These are phyloP conservation scores for Tuber aestivum DNA, from an alignment of 495 filamentous ascomycete species.

Conservation along the genomic window DNA sequence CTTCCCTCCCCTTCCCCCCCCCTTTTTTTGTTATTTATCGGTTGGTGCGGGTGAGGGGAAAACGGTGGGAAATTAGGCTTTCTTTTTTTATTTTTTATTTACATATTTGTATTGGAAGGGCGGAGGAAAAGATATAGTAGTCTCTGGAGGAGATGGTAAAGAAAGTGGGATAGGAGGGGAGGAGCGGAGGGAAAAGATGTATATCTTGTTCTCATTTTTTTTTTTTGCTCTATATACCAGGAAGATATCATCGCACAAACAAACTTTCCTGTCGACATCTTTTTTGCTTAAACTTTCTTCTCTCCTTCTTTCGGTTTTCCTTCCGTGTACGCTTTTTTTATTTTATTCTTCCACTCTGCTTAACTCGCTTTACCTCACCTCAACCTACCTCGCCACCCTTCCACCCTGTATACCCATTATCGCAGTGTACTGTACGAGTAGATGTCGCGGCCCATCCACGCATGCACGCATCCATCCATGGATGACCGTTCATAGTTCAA, in stretches of 20 bases:
- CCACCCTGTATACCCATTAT: not conserved
- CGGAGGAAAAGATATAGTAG: not conserved
- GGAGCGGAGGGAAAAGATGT: not conserved
- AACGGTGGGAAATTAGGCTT: constrained; percentile 5
- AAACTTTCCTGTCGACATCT: constrained; percentile 8
- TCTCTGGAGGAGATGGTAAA: constrained; percentile 1
- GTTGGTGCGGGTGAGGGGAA: not conserved
- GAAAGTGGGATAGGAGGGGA: not conserved
- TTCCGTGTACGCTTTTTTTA: no score
- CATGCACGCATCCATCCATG: not conserved
- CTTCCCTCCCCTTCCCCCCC: not conserved
- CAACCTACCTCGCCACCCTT: not conserved
- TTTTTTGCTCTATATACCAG: not conserved
- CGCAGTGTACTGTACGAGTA: not conserved
- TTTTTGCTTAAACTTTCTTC: constrained; percentile 1
- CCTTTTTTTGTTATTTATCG: not conserved
- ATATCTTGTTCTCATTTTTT: constrained; percentile 1
- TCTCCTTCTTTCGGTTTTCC: not conserved
- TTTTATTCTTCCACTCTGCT: constrained; percentile 9
- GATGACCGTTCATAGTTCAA: not conserved
- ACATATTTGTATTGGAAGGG: constrained; percentile 6
- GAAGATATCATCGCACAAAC: constrained; percentile 1
- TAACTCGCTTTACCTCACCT: not conserved
- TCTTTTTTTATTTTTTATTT: constrained; percentile 12
- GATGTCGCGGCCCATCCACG: not conserved